Percentiles rank a stretch among this genome's conserved stretches.
phyloP scores from a whole-genome alignment of 2,329 filamentous ascomycete species.

The Exophiala mesophila region DNA sequence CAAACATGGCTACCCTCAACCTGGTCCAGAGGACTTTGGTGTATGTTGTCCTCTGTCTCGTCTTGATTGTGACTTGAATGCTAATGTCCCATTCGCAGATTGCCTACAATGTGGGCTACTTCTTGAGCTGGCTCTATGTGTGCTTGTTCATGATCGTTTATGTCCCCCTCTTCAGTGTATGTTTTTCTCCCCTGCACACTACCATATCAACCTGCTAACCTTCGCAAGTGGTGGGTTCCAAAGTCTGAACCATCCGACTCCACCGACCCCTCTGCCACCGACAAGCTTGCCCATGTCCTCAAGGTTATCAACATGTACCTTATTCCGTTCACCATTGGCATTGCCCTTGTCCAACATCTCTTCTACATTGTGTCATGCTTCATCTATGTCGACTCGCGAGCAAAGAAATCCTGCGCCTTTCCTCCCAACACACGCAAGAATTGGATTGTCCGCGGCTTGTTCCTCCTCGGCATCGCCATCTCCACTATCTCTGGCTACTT shows the following conservation, averaged over 20 bases:
- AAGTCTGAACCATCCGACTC: constrained; percentile 12
- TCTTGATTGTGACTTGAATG: not conserved
- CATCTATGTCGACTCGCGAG: constrained; percentile 24
- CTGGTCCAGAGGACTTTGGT: constrained; percentile 23
- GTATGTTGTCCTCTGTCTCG: constrained; percentile 11
- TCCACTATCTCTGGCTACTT: constrained; percentile 19
- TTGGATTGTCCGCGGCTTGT: constrained; percentile 23
- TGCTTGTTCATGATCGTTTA: constrained; percentile 24
- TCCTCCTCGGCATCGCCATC: constrained; percentile 20
- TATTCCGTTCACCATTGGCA: constrained; percentile 19
- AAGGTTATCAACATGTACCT: constrained; percentile 24
- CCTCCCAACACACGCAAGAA: constrained; percentile 24
- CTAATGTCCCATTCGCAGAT: constrained; percentile 14
- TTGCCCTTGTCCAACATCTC: constrained; percentile 17
- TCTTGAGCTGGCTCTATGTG: constrained; percentile 25
- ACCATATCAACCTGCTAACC: constrained; percentile 3
- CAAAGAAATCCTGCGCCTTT: constrained; percentile 8
- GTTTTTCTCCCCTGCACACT: not conserved
- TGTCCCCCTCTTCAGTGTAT: constrained; percentile 25
- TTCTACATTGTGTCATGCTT: constrained; percentile 21
- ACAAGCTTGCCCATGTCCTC: constrained; percentile 15
- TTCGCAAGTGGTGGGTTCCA: constrained; percentile 28
- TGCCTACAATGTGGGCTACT: constrained; percentile 23
- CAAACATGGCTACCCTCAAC: constrained; percentile 18
- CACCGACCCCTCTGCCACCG: constrained; percentile 7